Percentiles rank a stretch among this genome's conserved stretches.
phyloP scores from a whole-genome alignment of 2,329 filamentous ascomycete species.

The Tolypocladium sp. region DNA sequence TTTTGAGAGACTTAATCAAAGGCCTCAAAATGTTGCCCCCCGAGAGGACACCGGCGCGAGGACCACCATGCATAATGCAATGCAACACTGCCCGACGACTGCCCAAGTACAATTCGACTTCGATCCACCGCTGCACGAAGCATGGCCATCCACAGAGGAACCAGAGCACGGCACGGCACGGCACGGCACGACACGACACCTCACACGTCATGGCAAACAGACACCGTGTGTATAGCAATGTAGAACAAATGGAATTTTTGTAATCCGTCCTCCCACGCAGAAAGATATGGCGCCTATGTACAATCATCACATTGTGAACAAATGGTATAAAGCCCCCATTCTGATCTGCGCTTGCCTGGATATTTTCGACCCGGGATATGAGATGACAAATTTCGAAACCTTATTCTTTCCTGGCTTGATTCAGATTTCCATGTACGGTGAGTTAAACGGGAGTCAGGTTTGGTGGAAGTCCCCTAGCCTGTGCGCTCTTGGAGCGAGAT shows the following conservation, averaged over 20 bases:
- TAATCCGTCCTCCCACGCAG: neutral
- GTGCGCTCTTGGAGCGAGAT: neutral
- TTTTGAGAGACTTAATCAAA: too few relatives aligned
- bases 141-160: neutral
- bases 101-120: neutral
- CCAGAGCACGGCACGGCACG: neutral
- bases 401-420: neutral
- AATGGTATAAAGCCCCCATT: neutral
- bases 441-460: neutral
- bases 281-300: neutral
- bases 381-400: neutral
- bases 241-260: neutral
- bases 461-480: neutral
- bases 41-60: neutral
- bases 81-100: neutral
- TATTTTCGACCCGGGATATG: neutral
- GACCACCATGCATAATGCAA: neutral
- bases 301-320: neutral
- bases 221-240: neutral
- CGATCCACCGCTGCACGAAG: neutral
- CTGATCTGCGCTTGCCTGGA: neutral
- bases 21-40: neutral
- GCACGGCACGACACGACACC: too few relatives aligned
- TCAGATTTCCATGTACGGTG: neutral
- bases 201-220: neutral